Conservation (phyloP, 139 green algal species). For the Chlamydomonas asymmetrica region DNA sequence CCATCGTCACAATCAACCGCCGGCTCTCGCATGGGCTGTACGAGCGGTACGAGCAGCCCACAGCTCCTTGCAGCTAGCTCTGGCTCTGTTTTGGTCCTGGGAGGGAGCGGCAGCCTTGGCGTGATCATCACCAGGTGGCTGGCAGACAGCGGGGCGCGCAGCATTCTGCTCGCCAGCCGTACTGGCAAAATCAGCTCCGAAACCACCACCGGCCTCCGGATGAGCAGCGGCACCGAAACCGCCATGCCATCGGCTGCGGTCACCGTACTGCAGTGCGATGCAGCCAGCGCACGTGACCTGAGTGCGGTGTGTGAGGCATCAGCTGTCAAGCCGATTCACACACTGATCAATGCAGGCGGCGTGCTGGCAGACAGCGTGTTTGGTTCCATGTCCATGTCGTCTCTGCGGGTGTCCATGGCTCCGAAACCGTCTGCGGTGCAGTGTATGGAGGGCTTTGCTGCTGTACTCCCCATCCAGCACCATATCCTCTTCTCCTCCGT, state of each 20-base stretch:
- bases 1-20: background rate
- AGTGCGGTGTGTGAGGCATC: too few species aligned
- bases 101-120: conserved; percentile 77
- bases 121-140: conserved; percentile 66
- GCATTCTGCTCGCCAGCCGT: conserved; percentile 53
- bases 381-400: conserved; percentile 38
- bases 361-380: conserved; percentile 63
- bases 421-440: conserved; percentile 4
- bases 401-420: conserved; percentile 37
- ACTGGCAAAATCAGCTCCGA: conserved; percentile 47
- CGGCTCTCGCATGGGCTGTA: background rate
- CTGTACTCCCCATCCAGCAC: background rate
- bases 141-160: conserved; percentile 28
- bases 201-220: too few species aligned
- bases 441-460: background rate
- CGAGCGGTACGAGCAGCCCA: background rate
- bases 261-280: conserved; percentile 41
- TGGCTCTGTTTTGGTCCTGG: conserved; percentile 56
- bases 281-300: conserved; percentile 18
- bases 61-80: background rate
- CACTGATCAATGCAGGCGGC: conserved; percentile 65
- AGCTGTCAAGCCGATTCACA: background rate
- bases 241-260: too few species aligned
- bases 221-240: too few species aligned
- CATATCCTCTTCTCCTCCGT: conserved; percentile 82